A percentile compares a stretch with the other conserved stretches of the same genome.
These are phyloP conservation scores for Fusarium tuaranense DNA, from an alignment of 2,329 filamentous ascomycete genomes.

Conservation along the genomic window DNA sequence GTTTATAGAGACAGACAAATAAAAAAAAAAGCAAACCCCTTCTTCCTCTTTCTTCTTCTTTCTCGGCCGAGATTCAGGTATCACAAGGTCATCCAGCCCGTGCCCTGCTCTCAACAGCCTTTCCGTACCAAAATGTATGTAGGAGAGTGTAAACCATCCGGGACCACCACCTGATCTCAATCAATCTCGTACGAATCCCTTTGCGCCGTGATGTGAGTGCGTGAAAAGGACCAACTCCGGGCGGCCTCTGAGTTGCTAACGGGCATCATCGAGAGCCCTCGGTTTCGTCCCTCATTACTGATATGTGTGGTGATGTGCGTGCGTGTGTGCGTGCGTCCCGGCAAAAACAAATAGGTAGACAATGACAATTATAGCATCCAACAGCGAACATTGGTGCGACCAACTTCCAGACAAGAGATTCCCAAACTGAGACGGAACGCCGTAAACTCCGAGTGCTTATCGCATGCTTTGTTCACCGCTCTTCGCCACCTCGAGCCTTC, in stretches of 20 bases:
- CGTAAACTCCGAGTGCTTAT: conserved; percentile 39
- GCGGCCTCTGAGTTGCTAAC: conserved; percentile 35
- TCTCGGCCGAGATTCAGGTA: conserved; percentile 20
- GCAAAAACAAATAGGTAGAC: conserved; percentile 37
- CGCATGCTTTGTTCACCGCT: conserved; percentile 55
- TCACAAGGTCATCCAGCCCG: conserved; percentile 34
- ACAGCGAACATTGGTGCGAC: conserved; percentile 36
- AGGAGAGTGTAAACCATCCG: conserved; percentile 41
- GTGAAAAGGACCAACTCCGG: conserved; percentile 31
- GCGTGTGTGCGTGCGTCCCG: conserved; percentile 23
- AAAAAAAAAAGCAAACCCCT: conserved; percentile 38
- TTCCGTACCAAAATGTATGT: conserved; percentile 42
- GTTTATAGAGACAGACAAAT: conserved; percentile 43
- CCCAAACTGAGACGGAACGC: conserved; percentile 40
- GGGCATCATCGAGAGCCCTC: conserved; percentile 38
- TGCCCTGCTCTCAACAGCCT: conserved; percentile 34
- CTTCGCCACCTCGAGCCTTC: conserved; percentile 74
- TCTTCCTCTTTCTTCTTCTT: conserved; percentile 28
- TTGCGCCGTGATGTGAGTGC: conserved; percentile 42
- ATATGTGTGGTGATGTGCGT: conserved; percentile 35
- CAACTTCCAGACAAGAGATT: conserved; percentile 40
- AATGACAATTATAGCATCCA: conserved; percentile 45
- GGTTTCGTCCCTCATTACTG: conserved; percentile 45
- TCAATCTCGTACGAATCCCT: conserved; percentile 38
- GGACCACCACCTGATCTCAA: conserved; percentile 41